These are phyloP conservation scores for Isoetes taiwanensis DNA, from an alignment of 75 land plant genomes.

Conservation along the genomic window DNA sequence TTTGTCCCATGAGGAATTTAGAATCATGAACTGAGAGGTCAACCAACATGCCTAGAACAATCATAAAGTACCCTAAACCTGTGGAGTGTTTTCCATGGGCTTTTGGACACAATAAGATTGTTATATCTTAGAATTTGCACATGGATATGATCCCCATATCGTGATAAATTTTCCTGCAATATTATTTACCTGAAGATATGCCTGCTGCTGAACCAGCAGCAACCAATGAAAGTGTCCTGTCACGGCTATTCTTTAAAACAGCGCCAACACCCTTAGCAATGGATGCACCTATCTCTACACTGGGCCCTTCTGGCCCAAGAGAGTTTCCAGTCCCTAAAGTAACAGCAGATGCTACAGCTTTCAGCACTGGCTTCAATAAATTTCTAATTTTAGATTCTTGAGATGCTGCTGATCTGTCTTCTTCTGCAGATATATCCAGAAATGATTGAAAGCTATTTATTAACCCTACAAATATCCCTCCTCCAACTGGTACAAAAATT, in stretches of 20 bases:
- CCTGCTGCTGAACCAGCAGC: slow-evolving; percentile 99
- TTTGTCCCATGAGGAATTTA: too few species aligned
- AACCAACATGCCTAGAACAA: too few species aligned
- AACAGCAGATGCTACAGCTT: slow-evolving; percentile 70
- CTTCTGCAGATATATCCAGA: slow-evolving; percentile 8
- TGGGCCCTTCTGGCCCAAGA: slow-evolving; percentile 95
- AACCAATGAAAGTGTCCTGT: slow-evolving; percentile 48
- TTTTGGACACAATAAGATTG: too few species aligned
- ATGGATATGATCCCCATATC: too few species aligned
- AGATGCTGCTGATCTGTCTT: background rate
- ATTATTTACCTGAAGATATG: slow-evolving; percentile 67
- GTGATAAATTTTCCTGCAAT: background rate
- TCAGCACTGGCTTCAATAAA: slow-evolving; percentile 38
- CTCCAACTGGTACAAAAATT: slow-evolving; percentile 57
- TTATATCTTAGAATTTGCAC: too few species aligned
- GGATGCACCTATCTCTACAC: slow-evolving; percentile 91
- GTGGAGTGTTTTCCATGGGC: too few species aligned
- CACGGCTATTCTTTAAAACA: slow-evolving; percentile 34
- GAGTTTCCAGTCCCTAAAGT: slow-evolving; percentile 97
- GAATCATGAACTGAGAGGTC: too few species aligned
- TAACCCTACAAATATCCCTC: slow-evolving; percentile 63
- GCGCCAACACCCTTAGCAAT: slow-evolving; percentile 62
- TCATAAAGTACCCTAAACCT: too few species aligned
- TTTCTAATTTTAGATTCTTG: background rate
- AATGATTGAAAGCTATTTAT: slow-evolving; percentile 36